phyloP scores from a whole-genome alignment of 306 rosid genomes.

The Dicorynia guianensis region DNA sequence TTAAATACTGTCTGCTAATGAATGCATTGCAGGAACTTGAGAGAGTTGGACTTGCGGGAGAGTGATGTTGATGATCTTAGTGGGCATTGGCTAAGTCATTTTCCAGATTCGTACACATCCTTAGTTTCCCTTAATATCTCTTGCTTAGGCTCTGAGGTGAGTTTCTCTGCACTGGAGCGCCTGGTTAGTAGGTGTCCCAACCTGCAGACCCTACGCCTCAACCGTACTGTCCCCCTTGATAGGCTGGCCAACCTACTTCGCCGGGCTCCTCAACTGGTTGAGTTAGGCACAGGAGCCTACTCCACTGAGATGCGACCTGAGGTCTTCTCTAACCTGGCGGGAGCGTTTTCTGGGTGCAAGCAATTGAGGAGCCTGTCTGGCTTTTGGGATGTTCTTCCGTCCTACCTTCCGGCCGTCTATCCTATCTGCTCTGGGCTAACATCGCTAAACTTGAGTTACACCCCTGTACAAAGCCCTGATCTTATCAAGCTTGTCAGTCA shows the following conservation, averaged over 20 bases:
- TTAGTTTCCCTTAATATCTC: conserved; percentile 66
- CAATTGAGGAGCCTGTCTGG: conserved; percentile 66
- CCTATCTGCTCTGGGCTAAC: conserved; percentile 62
- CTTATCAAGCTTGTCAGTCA: conserved; percentile 62
- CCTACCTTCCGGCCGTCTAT: conserved; percentile 60
- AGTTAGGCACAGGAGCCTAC: conserved; percentile 71
- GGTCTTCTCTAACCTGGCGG: conserved; percentile 51
- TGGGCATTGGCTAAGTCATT: conserved; percentile 77
- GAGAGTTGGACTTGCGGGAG: conserved; percentile 71
- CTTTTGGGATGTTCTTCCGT: conserved; percentile 72
- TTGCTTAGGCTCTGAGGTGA: conserved; percentile 60
- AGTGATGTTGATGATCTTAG: conserved; percentile 71
- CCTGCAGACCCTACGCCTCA: conserved; percentile 69
- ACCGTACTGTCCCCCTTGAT: conserved; percentile 68
- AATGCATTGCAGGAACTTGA: conserved; percentile 61
- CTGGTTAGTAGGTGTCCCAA: conserved; percentile 67
- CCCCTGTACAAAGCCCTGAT: conserved; percentile 58
- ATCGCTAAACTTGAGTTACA: conserved; percentile 66
- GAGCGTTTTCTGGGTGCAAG: conserved; percentile 57
- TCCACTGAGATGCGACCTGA: conserved; percentile 64
- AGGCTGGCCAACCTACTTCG: conserved; percentile 56
- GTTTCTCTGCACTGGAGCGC: conserved; percentile 63
- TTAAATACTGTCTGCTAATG: conserved; percentile 19
- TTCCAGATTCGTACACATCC: conserved; percentile 68
- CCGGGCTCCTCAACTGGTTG: conserved; percentile 62